Conservation (phyloP, 805 yeast species). For the Tetrapisispora pingtungensis region DNA sequence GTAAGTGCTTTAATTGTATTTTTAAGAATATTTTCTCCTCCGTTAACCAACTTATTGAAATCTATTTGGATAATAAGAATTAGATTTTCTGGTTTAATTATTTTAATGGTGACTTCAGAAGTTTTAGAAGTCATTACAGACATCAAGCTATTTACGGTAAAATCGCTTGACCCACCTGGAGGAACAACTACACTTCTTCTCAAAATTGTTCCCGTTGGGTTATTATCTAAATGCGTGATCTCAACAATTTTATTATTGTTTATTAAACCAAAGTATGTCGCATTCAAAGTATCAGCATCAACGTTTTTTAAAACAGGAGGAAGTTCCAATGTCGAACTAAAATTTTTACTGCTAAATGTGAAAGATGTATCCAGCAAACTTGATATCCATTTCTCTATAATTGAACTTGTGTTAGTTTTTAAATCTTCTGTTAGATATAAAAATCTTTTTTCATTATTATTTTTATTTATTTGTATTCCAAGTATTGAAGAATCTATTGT, state of each 20-base stretch:
- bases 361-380: constrained; percentile 30
- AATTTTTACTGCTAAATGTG: constrained; percentile 20
- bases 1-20: constrained; percentile 21
- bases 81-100: constrained; percentile 19
- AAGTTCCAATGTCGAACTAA: constrained; percentile 27
- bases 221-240: constrained; percentile 11
- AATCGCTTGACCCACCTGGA: neutral
- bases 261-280: constrained; percentile 15
- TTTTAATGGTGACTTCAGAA: constrained; percentile 23
- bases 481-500: constrained; percentile 18
- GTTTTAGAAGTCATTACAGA: constrained; percentile 21
- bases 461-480: constrained; percentile 8
- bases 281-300: constrained; percentile 2
- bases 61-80: constrained; percentile 24
- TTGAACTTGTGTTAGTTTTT: constrained; percentile 22
- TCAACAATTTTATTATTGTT: constrained; percentile 13
- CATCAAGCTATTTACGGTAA: constrained; percentile 8
- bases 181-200: constrained; percentile 13
- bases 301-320: constrained; percentile 10
- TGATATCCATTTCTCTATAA: constrained; percentile 35
- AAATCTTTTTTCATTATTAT: neutral
- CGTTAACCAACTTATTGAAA: constrained; percentile 8
- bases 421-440: constrained; percentile 17
- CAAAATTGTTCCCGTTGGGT: constrained; percentile 14
- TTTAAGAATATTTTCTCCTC: constrained; percentile 6